Conservation (phyloP, 2,329 filamentous ascomycete genomes). For the Hypoxylon sp. region DNA sequence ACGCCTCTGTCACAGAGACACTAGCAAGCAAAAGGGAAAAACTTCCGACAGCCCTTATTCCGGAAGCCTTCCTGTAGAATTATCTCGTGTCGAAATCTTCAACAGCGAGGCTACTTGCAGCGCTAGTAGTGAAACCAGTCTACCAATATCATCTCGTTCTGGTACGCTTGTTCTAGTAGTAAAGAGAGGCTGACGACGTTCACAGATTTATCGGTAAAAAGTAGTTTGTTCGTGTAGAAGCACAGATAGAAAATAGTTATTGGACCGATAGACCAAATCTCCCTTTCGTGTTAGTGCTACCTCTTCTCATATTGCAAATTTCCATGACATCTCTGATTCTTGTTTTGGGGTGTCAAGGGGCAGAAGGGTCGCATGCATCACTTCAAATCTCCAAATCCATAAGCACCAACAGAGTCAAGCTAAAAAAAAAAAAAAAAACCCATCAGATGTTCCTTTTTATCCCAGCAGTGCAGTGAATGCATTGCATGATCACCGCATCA, state of each 20-base stretch:
- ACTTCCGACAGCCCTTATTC: constrained; percentile 22
- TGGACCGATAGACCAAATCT: neutral
- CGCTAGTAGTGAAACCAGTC: no score
- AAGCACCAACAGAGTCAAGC: no score
- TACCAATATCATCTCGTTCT: no score
- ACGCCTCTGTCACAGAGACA: constrained; percentile 11
- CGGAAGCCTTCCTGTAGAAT: constrained; percentile 9
- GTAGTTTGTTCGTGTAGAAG: no score
- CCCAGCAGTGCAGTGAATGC: neutral
- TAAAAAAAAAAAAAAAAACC: no score
- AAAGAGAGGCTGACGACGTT: no score
- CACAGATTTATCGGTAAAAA: no score
- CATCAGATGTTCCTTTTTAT: no score
- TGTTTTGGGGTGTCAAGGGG: no score
- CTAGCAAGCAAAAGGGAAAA: constrained; percentile 7
- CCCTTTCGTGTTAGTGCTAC: constrained; percentile 2
- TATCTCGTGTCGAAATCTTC: constrained; percentile 10
- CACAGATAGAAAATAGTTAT: no score
- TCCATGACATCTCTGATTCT: neutral
- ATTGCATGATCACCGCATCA: constrained; percentile 14
- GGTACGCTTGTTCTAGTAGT: constrained; percentile 3
- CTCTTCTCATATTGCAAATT: constrained; percentile 6
- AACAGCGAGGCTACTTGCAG: constrained; percentile 4
- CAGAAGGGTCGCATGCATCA: no score
- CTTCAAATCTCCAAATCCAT: constrained; percentile 4